phyloP scores from a whole-genome alignment of 1,139 yeast species.

The Saccharomyces uvarum region DNA sequence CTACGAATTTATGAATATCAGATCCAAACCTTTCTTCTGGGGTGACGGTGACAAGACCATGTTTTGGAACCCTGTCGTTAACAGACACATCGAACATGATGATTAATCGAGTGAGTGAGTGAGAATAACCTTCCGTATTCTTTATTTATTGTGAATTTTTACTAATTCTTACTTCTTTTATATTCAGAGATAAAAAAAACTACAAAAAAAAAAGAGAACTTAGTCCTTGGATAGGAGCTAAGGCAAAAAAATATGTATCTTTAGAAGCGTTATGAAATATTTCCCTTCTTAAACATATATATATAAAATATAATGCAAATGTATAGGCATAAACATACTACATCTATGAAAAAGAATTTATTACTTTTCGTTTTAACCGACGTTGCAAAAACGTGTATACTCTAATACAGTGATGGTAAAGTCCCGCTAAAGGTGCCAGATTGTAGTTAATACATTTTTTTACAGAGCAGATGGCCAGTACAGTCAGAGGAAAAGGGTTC shows the following conservation, averaged over 20 bases:
- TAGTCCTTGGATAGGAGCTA: neutral
- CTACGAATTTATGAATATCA: conserved; percentile 84
- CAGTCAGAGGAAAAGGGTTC: neutral
- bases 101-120: conserved; percentile 9
- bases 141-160: neutral
- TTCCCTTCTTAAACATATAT: neutral
- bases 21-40: conserved; percentile 89
- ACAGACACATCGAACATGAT: conserved; percentile 58
- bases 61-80: conserved; percentile 90
- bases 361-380: neutral
- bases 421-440: neutral
- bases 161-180: neutral
- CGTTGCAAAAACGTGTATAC: neutral
- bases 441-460: neutral
- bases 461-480: neutral
- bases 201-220: neutral
- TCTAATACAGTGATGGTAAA: neutral
- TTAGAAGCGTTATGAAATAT: neutral
- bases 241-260: neutral
- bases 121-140: neutral
- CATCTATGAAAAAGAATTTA: neutral
- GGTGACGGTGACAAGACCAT: conserved; percentile 96
- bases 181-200: neutral
- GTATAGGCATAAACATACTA: neutral
- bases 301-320: neutral